Base-by-base conservation (phyloP, 2,329 filamentous ascomycete genomes). In the Cladophialophora psammophila region DNA sequence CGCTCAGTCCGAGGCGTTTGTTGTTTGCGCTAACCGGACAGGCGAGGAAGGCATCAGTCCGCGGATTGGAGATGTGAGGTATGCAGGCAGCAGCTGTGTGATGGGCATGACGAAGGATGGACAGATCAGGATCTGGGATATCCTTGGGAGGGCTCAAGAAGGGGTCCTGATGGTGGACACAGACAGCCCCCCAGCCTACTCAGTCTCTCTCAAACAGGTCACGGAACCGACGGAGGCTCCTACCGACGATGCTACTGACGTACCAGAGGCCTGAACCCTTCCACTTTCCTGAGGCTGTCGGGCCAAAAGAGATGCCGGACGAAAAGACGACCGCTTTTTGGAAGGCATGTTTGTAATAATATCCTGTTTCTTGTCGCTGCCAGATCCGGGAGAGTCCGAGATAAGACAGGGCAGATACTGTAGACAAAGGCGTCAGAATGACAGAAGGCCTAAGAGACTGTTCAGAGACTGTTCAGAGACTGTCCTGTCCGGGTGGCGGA, bases 61-160 rank as follows among this genome's bases (percentile, higher is more conserved):
- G 38, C 73, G 76, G 50, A 77, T 79, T 67, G 76, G 78, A 54
- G 76, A 77, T 35, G 81, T 78, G 57, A 76, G 78, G 58, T 84
- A 84, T 75, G 82, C 82, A 60, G 82, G 82, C 54, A 82, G 79
- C n/a, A 84, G 82, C 67, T 75, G 80, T 64, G 77, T 83, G 53
- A 72, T 84, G 66, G 79, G 74, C 20, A 72, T 77, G 68, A 66
- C 62, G 65, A 66, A 72, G 69, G 55, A 65, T 36, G 61, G 66
- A 52, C 78, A 79, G 65, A 79, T 83, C 53, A 75, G 78, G 38
- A 80, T 81, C 54, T 83, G 81, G 81, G 79, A 81, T 70, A 77
- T 82, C 53, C 73, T 83, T 69, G 82, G 82, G 20, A 76, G 80
- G 38, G 74, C 74, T 45, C 78, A 80, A 63, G 81, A 83, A 71